These are phyloP conservation scores for Pleodorina starrii DNA, from an alignment of 139 green algal genomes.

Conservation along the genomic window DNA sequence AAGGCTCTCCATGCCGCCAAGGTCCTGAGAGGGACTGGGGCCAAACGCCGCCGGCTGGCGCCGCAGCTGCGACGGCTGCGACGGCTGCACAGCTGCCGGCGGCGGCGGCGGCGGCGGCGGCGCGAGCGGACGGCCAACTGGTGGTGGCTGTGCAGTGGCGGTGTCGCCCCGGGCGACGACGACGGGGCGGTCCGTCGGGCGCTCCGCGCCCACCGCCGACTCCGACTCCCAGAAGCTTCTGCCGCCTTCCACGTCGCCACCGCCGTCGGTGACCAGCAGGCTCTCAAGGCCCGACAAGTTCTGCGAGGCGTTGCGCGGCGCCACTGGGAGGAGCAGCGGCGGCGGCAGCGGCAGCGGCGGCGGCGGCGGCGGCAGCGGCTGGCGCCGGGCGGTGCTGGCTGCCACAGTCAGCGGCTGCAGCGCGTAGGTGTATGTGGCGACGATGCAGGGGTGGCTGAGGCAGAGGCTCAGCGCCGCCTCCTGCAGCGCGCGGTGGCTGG, in stretches of 20 bases:
- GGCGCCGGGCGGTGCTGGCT: neutral
- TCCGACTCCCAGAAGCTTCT: no score
- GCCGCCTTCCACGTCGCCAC: neutral
- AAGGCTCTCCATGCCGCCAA: neutral
- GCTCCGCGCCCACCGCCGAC: no score
- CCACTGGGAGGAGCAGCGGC: neutral
- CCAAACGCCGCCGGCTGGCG: no score
- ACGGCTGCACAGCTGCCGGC: no score
- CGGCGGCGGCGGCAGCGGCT: neutral
- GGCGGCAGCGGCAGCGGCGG: neutral
- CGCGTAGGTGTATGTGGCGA: constrained; percentile 23
- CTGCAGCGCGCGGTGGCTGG: neutral
- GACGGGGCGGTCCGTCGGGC: no score
- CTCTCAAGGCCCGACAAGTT: neutral
- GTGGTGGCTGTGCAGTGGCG: no score
- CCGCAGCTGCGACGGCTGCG: no score
- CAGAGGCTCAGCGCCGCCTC: constrained; percentile 17
- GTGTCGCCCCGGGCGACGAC: no score
- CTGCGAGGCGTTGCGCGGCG: neutral
- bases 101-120: no score
- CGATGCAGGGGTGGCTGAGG: constrained; percentile 13
- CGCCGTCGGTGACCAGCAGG: neutral
- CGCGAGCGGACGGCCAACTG: no score
- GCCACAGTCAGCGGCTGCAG: constrained; percentile 14
- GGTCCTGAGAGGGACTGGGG: no score